Conservation (phyloP, 1,284 basidiomycete species). For the Vanrija humicola region DNA sequence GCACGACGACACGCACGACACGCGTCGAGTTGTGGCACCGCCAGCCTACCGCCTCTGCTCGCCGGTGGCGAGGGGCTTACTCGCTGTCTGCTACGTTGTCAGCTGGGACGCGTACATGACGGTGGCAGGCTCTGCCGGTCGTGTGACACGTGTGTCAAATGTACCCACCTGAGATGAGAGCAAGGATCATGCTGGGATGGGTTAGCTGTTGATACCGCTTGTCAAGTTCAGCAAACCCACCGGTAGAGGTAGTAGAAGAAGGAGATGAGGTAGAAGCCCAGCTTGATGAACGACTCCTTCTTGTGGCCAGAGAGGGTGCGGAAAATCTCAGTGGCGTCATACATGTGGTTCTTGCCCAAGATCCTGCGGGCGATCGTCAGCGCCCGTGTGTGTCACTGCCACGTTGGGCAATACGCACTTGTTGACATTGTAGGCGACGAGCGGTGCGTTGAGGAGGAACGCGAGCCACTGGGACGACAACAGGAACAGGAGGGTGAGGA, state of each 20-base stretch:
- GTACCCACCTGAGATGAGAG: slow-evolving; percentile 64
- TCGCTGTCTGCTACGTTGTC: neutral
- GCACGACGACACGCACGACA: neutral
- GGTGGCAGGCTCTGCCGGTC: neutral
- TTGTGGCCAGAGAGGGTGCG: slow-evolving; percentile 90
- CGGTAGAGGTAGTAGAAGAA: slow-evolving; percentile 98
- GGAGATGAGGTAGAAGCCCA: slow-evolving; percentile 87
- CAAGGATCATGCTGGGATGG: slow-evolving; percentile 72
- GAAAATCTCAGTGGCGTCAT: slow-evolving; percentile 99
- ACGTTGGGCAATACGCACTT: slow-evolving; percentile 60
- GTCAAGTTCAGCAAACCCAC: slow-evolving; percentile 53
- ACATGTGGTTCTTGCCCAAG: slow-evolving; percentile 92
- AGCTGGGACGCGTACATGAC: neutral
- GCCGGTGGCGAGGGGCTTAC: neutral
- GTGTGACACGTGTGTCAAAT: slow-evolving; percentile 6
- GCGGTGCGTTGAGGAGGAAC: slow-evolving; percentile 84
- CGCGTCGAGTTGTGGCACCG: neutral
- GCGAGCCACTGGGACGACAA: slow-evolving; percentile 93
- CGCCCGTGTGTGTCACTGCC: neutral
- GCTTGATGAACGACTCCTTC: slow-evolving; percentile 94
- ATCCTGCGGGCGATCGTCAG: slow-evolving; percentile 58
- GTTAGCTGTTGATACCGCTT: neutral
- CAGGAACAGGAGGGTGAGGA: slow-evolving; percentile 83
- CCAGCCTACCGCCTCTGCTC: neutral
- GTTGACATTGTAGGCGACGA: slow-evolving; percentile 88